Percentiles rank a stretch among this genome's conserved stretches.
Conservation (phyloP, 1,284 basidiomycete genomes). For the Cystobasidium sp. region DNA sequence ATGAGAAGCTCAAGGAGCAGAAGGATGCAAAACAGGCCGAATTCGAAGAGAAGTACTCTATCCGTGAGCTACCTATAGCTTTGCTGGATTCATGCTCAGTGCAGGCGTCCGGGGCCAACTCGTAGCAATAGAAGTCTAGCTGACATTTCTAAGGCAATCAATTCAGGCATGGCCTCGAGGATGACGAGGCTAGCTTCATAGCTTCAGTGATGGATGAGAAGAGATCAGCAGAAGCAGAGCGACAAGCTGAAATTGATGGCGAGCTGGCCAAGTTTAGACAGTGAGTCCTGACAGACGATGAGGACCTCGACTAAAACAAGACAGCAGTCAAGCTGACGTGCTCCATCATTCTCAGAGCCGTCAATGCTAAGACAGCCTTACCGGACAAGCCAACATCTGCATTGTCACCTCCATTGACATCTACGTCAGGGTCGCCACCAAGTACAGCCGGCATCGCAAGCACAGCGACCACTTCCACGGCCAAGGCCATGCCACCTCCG, state of each 20-base stretch:
- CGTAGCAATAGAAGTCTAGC: background rate
- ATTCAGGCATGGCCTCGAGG: conserved; percentile 33
- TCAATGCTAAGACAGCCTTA: conserved; percentile 15
- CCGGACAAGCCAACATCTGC: conserved; percentile 4
- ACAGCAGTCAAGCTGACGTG: too few species aligned
- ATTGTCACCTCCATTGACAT: conserved; percentile 5
- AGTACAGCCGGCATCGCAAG: background rate
- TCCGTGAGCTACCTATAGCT: conserved; percentile 32
- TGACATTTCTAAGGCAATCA: conserved; percentile 39
- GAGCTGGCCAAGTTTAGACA: conserved; percentile 34
- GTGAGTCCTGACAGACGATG: conserved; percentile 20
- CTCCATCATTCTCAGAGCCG: conserved; percentile 31
- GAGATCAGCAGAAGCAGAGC: conserved; percentile 25
- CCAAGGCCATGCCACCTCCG: conserved; percentile 14
- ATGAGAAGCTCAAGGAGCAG: conserved; percentile 37
- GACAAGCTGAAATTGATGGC: conserved; percentile 41
- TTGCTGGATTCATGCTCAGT: background rate
- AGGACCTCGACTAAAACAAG: too few species aligned
- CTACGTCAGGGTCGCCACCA: conserved; percentile 11
- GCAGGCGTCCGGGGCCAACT: background rate
- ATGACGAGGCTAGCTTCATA: conserved; percentile 39
- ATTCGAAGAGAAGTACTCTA: conserved; percentile 42
- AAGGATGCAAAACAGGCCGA: conserved; percentile 42
- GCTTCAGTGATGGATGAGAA: conserved; percentile 23
- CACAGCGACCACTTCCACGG: background rate